Conservation (phyloP, 2,329 filamentous ascomycete genomes). For the Teratosphaeria gauchensis region DNA sequence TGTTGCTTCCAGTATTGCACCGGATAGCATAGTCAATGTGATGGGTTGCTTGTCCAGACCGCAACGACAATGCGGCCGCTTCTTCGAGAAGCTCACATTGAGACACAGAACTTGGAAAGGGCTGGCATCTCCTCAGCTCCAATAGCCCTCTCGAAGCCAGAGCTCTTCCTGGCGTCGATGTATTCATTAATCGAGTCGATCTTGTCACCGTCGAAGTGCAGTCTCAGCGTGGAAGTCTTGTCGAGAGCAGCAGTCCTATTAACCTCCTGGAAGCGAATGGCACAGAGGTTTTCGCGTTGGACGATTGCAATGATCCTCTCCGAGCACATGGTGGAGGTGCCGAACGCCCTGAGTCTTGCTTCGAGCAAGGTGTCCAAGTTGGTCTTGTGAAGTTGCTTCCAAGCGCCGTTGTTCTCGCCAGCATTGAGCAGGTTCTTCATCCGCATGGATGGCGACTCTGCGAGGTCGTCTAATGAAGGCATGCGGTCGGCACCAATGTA, state of each 20-base stretch:
- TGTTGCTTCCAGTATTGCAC: background rate
- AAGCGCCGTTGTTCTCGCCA: slow-evolving; percentile 5
- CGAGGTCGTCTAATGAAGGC: slow-evolving; percentile 6
- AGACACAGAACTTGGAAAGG: background rate
- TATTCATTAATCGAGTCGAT: slow-evolving; percentile 9
- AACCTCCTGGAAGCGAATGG: slow-evolving; percentile 7
- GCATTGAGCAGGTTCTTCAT: slow-evolving; percentile 8
- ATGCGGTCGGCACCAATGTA: slow-evolving; percentile 6
- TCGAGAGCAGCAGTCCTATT: slow-evolving; percentile 6
- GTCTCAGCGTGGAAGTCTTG: slow-evolving; percentile 6
- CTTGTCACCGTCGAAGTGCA: slow-evolving; percentile 6
- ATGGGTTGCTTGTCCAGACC: background rate
- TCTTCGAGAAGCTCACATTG: background rate
- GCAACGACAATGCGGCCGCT: background rate
- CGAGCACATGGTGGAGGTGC: slow-evolving; percentile 8
- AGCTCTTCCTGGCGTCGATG: slow-evolving; percentile 6
- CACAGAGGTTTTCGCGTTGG: slow-evolving; percentile 8
- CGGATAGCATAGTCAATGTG: background rate
- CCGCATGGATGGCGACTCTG: slow-evolving; percentile 7
- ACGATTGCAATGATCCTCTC: slow-evolving; percentile 8
- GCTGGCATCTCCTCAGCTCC: slow-evolving; percentile 1
- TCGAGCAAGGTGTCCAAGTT: slow-evolving; percentile 5
- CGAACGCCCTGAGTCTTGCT: slow-evolving; percentile 4
- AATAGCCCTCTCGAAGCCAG: slow-evolving; percentile 7
- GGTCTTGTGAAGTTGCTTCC: slow-evolving; percentile 6